Evolutionary conservation across 2,329 filamentous ascomycete species (phyloP), one percentile per base, ranked within the genome.

Genomic region (Zymoseptoria crescenta): DNA sequence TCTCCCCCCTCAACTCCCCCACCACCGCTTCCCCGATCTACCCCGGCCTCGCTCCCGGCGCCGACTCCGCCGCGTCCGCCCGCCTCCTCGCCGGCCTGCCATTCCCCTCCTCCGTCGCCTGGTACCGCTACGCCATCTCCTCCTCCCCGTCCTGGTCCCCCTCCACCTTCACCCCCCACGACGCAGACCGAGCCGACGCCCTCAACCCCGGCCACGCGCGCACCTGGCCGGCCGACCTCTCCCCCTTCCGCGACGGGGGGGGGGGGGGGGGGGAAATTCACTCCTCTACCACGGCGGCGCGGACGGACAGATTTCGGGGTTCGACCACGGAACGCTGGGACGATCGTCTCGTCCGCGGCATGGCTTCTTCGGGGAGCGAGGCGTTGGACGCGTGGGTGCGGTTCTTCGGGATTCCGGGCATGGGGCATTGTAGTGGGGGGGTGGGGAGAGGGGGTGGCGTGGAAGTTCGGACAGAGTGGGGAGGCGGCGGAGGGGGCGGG

Each of bases 121-220:
- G 77, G 77, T 79, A 77, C 69, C 72, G 72, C 24, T 80, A 79
- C 62, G 79, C 70, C 5, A 69, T 81, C 52, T 79, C 76, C 70
- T 77, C 76, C 60, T 68, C 78, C 63, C 69, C 59, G 0, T 65
- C 52, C 58, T 80, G 74, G 74, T 70, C 78, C 58, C 70, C 76
- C 0, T 60, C 64, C 0, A 72, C 62, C 0, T 64, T 78, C 20
- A 72, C 67, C 13, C 56, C 69, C 2, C 63, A 66, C 5, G 77
- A 80, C 62, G 76, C 74, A 58, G 68, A 68, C 21, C 65, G 69
- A 24, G 71, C 71, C 0, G 68, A 69, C 8, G 65, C 62, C 9
- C 65, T 69, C 6, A 73, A 77, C 70, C 75, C 49, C 73, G 73
- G 71, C 69, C 9, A 74, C 73, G 53, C 73, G 74, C 63, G 72